Evolutionary conservation across 2,329 filamentous ascomycete species (phyloP), one percentile per base, ranked within the genome.

Genomic region (Plenodomus biglobosus): DNA sequence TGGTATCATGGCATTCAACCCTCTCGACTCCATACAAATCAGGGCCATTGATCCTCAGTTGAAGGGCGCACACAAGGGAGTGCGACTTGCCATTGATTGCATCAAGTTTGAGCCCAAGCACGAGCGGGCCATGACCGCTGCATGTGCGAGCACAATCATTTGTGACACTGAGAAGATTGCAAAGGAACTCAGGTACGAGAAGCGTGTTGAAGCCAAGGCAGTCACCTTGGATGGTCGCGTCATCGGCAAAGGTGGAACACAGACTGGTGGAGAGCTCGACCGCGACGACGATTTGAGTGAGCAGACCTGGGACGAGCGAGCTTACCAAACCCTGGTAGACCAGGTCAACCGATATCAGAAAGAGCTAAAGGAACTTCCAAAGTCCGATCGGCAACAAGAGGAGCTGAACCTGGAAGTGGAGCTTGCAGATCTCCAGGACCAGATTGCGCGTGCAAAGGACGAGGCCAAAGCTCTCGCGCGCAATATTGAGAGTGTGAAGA

Each of bases 1-100:
- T 44, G 83, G 88, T 6, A 90, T 92, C 48, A 90, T 94, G 74
- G 96, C 90, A 1, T 97, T 99, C 71, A 92, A 97, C 55, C 94
- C 94, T 1, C 80, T 99, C 16, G 94, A 99, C 76, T 96, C 95
- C 43, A 96, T 99, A 70, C 95, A 97, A 66, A 92, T 96, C 67
- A 92, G 90, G 69, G 85, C 90, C 10, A 84, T 94, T 50, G 95
- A 95, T 68, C 88, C 90, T 4, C 92, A 90, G 50, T 79, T 99
- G 57, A 96, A 96, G 73, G 90, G 91, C 21, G 87, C 96, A 70
- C 82, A 89, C 46, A 88, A 89, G 34, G 90, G 88, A 38, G 85
- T 85, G 72, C 85, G 92, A 7, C 81, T 96, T 48, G 95, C 92
- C 0, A 95, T 99, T 55, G 94, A 99, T 70, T 95, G 91, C 0